Percentiles rank a stretch among this genome's conserved stretches.
Conservation (phyloP, 75 land plant genomes). For the Pinus albicaulis region DNA sequence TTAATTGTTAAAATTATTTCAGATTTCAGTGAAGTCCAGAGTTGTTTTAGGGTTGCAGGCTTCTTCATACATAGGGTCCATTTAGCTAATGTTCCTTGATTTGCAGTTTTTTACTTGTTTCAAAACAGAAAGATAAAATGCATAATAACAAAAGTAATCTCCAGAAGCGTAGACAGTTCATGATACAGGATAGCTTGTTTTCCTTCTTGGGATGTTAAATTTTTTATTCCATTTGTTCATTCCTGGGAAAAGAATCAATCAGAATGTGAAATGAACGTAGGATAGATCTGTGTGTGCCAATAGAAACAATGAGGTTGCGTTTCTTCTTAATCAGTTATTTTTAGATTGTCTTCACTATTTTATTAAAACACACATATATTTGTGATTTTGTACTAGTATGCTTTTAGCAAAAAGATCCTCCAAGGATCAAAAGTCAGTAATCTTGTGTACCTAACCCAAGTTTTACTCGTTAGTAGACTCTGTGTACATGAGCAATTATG, state of each 20-base stretch:
- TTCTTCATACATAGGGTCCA: background rate
- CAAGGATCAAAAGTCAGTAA: background rate
- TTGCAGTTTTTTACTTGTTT: background rate
- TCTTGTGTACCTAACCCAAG: background rate
- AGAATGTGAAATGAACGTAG: too few species aligned
- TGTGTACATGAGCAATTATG: too few species aligned
- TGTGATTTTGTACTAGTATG: background rate
- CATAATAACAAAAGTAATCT: background rate
- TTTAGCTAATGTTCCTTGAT: background rate
- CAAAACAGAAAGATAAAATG: background rate
- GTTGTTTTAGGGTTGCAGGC: background rate
- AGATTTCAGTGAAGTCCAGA: background rate
- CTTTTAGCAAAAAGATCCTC: background rate
- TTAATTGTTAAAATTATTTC: background rate
- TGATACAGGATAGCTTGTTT: background rate
- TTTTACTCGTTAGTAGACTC: too few species aligned
- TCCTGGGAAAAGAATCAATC: too few species aligned
- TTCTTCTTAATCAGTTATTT: background rate
- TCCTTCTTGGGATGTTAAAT: too few species aligned
- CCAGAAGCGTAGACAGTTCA: background rate
- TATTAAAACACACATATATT: background rate
- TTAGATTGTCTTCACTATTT: background rate
- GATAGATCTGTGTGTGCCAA: too few species aligned
- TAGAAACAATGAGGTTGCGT: background rate
- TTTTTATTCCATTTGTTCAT: too few species aligned